Percentiles rank a stretch among this genome's conserved stretches.
phyloP scores from a whole-genome alignment of 208 protist genomes.

The Leishmania aethiopica region DNA sequence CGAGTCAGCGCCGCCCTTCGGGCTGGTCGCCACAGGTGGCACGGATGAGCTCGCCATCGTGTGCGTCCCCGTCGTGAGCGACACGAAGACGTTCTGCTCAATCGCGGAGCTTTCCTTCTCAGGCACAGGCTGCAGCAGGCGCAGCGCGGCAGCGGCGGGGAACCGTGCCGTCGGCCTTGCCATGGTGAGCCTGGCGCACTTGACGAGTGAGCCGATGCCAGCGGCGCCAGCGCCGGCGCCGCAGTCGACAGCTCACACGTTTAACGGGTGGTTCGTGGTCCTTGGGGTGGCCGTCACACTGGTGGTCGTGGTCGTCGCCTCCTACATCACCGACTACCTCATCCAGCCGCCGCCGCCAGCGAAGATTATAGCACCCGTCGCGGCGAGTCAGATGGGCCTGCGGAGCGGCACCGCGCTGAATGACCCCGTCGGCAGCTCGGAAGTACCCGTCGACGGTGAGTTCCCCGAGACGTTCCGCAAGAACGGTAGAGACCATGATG shows the following conservation, averaged over 20 bases:
- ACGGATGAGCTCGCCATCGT: conserved; percentile 46
- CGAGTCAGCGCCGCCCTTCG: conserved; percentile 22
- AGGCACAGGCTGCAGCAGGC: neutral
- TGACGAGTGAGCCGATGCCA: conserved; percentile 8
- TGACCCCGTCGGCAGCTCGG: conserved; percentile 3
- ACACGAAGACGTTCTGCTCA: conserved; percentile 13
- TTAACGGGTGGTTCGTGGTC: conserved; percentile 37
- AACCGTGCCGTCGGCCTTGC: conserved; percentile 17
- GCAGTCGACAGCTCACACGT: neutral
- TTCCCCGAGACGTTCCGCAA: neutral
- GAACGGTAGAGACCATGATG: conserved; percentile 6
- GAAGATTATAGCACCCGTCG: conserved; percentile 37
- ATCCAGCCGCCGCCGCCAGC: conserved; percentile 57
- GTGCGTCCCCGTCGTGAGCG: conserved; percentile 20
- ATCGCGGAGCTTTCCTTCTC: conserved; percentile 24
- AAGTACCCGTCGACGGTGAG: neutral
- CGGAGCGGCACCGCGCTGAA: conserved; percentile 16
- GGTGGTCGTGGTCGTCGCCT: conserved; percentile 36
- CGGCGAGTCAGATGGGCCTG: conserved; percentile 4
- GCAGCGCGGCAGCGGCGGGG: neutral
- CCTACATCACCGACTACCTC: conserved; percentile 60
- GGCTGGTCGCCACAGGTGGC: conserved; percentile 26
- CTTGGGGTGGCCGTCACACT: conserved; percentile 47
- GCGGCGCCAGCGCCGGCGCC: neutral
- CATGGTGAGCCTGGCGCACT: conserved; percentile 20